phyloP scores from a whole-genome alignment of 1,284 basidiomycete species.

The Malassezia furfur region DNA sequence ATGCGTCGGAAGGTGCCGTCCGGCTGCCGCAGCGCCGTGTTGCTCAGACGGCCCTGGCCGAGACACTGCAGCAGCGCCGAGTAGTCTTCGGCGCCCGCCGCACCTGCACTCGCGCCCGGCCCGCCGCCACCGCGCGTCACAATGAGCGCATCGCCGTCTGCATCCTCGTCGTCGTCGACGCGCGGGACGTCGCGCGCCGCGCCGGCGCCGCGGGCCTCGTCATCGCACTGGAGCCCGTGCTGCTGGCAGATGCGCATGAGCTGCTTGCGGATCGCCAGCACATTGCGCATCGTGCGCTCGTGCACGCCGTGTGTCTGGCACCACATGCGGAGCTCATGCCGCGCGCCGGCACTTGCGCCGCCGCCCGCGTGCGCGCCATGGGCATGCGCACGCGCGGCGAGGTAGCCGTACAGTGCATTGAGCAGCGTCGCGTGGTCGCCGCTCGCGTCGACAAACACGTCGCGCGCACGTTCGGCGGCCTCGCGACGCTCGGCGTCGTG shows the following conservation, averaged over 20 bases:
- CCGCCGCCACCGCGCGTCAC: not conserved
- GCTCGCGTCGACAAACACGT: slow-evolving; percentile 26
- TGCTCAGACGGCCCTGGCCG: slow-evolving; percentile 25
- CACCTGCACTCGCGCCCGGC: not conserved
- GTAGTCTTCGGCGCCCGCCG: slow-evolving; percentile 18
- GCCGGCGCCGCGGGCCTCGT: slow-evolving; percentile 5
- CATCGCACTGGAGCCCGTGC: slow-evolving; percentile 34
- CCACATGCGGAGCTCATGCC: slow-evolving; percentile 25
- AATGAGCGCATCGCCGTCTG: slow-evolving; percentile 4
- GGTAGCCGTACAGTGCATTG: slow-evolving; percentile 44
- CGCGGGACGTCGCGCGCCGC: not conserved
- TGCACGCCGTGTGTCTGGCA: slow-evolving; percentile 37
- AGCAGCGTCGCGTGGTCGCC: slow-evolving; percentile 44
- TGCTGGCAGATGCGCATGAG: slow-evolving; percentile 30
- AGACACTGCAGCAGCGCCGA: slow-evolving; percentile 25
- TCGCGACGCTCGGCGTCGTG: slow-evolving; percentile 29
- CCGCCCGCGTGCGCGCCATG: not conserved
- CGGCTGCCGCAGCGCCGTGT: slow-evolving; percentile 30
- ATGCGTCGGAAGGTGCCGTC: slow-evolving; percentile 29
- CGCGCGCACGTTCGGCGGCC: slow-evolving; percentile 49
- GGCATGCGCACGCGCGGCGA: slow-evolving; percentile 16
- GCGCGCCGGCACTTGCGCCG: not conserved
- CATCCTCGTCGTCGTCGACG: slow-evolving; percentile 10
- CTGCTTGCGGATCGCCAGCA: slow-evolving; percentile 37
- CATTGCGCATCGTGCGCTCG: slow-evolving; percentile 33